A percentile compares a stretch with the other conserved stretches of the same genome.
phyloP scores from a whole-genome alignment of 1,284 basidiomycete species.

The Coniferiporia sulphurascens region DNA sequence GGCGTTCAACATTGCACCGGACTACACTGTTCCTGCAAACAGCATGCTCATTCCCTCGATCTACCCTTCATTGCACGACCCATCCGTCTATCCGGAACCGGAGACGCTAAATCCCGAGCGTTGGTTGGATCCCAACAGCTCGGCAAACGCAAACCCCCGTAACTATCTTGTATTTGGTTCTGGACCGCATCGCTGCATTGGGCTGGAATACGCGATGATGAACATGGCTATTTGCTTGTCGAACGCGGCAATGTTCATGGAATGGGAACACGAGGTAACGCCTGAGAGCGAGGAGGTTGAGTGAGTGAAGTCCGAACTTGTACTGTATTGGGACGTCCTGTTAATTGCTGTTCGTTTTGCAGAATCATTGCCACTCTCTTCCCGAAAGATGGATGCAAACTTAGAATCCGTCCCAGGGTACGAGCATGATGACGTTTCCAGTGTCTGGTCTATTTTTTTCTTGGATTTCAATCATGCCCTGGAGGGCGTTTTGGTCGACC shows the following conservation, averaged over 20 bases:
- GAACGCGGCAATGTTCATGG: slow-evolving; percentile 76
- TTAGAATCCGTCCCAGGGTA: slow-evolving; percentile 68
- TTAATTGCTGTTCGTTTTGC: slow-evolving; percentile 4
- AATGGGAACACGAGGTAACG: slow-evolving; percentile 89
- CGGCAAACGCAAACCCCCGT: slow-evolving; percentile 83
- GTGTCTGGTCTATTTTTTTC: background rate
- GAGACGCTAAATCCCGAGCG: slow-evolving; percentile 85
- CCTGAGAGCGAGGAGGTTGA: slow-evolving; percentile 77
- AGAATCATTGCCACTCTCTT: slow-evolving; percentile 93
- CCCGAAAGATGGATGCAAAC: slow-evolving; percentile 86
- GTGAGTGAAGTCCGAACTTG: slow-evolving; percentile 42
- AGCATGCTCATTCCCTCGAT: slow-evolving; percentile 98
- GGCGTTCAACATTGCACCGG: slow-evolving; percentile 84
- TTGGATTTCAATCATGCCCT: background rate
- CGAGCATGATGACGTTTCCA: slow-evolving; percentile 7
- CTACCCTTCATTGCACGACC: slow-evolving; percentile 92
- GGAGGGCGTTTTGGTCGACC: too few relatives aligned
- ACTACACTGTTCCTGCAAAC: slow-evolving; percentile 89
- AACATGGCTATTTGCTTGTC: slow-evolving; percentile 88
- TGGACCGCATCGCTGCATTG: slow-evolving; percentile 93
- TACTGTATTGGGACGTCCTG: background rate
- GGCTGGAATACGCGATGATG: slow-evolving; percentile 88
- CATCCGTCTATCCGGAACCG: slow-evolving; percentile 83
- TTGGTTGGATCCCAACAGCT: slow-evolving; percentile 83
- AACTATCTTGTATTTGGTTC: slow-evolving; percentile 96